Evolutionary conservation across 306 rosid genomes (phyloP), one percentile per base, ranked within the genome.

Genomic region (Lathyrus sativus): DNA sequence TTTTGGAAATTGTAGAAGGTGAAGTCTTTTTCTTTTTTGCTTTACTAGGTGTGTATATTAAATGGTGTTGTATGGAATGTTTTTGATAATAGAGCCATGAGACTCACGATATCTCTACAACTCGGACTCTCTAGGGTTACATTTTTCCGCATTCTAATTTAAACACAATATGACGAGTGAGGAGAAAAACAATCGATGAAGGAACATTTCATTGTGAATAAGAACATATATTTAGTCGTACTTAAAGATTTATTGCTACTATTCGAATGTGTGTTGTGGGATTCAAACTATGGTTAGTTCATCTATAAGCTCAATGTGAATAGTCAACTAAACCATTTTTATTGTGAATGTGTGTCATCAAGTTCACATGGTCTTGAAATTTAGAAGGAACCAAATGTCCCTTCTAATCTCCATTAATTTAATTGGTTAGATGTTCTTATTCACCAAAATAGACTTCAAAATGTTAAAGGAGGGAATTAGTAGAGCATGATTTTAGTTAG

Each of bases 1-100:
- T 35, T 22, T 53, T 61, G n/a, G 35, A 8, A 31, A 39, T 58
- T 78, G 66, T 11, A 28, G 37, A 48, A 65, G 41, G 49, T 9
- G 0, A 12, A 22, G 63, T 70, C 41, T 43, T 62, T 39, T 50
- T 31, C 2, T 18, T 14, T 66, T 29, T 15, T 19, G 41, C 57
- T 17, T 72, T 49, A 35, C 8, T 33, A 1, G 51, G 39, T n/a
- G 46, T 53, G 53, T 48, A 26, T 59, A 2, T 49, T 60, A 35
- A 35, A 60, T 26, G 13, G 67, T 63, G 7, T 51, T 1, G 18
- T 1, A 6, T 64, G 46, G 13, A 46, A 3, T 41, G 6, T 49
- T 51, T 19, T 51, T 0, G 1, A 10, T 18, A 51, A 51, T 24
- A 6, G 0, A 0, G 26, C 11, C 26, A 18, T 50, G 56, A 7